phyloP scores from a whole-genome alignment of 176 grass and related monocot genomes.

The Aegilops speltoides region DNA sequence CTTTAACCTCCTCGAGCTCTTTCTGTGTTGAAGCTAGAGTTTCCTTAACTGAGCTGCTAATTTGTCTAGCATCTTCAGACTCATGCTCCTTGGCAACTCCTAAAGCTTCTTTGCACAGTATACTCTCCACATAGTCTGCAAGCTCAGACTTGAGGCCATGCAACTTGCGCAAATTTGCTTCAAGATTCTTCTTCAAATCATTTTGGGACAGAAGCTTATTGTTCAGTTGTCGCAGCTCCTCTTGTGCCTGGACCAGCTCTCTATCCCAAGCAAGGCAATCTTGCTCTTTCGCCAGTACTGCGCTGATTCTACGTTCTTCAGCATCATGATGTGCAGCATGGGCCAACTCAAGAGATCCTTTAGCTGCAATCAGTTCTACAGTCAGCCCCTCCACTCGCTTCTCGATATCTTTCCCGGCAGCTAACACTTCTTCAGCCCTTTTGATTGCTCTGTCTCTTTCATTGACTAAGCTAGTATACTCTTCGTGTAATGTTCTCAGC shows the following conservation, averaged over 20 bases:
- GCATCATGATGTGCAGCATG: slow-evolving; percentile 87
- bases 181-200: slow-evolving; percentile 58
- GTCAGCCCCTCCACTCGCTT: slow-evolving; percentile 71
- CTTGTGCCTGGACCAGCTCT: slow-evolving; percentile 66
- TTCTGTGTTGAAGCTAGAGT: slow-evolving; percentile 57
- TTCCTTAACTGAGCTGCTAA: slow-evolving; percentile 35
- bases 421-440: slow-evolving; percentile 61
- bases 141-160: slow-evolving; percentile 65
- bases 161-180: slow-evolving; percentile 55
- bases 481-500: slow-evolving; percentile 45
- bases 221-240: slow-evolving; percentile 62
- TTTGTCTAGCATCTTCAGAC: slow-evolving; percentile 43
- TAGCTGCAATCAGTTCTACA: slow-evolving; percentile 63
- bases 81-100: slow-evolving; percentile 25
- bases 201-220: slow-evolving; percentile 52
- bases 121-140: slow-evolving; percentile 54
- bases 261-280: slow-evolving; percentile 72
- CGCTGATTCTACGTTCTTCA: slow-evolving; percentile 76
- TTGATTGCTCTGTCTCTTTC: slow-evolving; percentile 66
- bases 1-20: slow-evolving; percentile 71
- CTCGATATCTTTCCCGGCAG: slow-evolving; percentile 58
- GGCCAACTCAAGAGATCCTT: slow-evolving; percentile 82
- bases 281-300: slow-evolving; percentile 65
- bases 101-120: slow-evolving; percentile 61
- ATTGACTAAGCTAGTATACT: slow-evolving; percentile 50